phyloP scores from a whole-genome alignment of 2,329 filamentous ascomycete genomes.

The Diaporthe humulicola region DNA sequence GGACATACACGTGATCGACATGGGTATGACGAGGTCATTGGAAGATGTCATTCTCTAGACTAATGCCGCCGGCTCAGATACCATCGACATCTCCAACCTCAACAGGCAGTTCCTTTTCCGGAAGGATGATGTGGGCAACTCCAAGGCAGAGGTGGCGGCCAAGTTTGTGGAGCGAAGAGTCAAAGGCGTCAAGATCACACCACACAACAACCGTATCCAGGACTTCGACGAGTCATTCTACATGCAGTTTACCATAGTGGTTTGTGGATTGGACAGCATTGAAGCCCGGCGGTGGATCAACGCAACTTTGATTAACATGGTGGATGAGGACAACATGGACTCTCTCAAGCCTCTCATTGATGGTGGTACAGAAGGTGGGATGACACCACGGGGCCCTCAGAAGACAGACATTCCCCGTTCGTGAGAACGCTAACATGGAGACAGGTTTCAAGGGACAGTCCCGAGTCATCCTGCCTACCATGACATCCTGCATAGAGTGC shows the following conservation, averaged over 20 bases:
- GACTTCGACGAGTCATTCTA: slow-evolving; percentile 98
- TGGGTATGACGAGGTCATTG: slow-evolving; percentile 72
- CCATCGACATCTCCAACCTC: slow-evolving; percentile 97
- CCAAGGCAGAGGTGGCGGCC: slow-evolving; percentile 93
- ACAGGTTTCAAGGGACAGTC: slow-evolving; percentile 95
- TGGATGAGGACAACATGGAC: slow-evolving; percentile 85
- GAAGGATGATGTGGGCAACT: slow-evolving; percentile 89
- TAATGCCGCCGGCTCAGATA: slow-evolving; percentile 69
- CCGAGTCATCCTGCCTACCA: slow-evolving; percentile 89
- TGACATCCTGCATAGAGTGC: slow-evolving; percentile 97
- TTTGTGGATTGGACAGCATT: slow-evolving; percentile 96
- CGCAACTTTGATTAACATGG: slow-evolving; percentile 89
- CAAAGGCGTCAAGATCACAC: slow-evolving; percentile 90
- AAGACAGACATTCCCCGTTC: not conserved
- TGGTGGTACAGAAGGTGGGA: slow-evolving; percentile 87
- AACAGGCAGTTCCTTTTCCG: slow-evolving; percentile 98
- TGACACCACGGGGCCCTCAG: not conserved
- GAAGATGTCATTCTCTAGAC: not conserved
- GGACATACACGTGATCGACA: slow-evolving; percentile 98
- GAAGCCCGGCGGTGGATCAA: slow-evolving; percentile 99
- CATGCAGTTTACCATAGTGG: slow-evolving; percentile 93
- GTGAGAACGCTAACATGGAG: slow-evolving; percentile 22
- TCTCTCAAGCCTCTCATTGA: slow-evolving; percentile 94
- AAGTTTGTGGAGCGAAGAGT: slow-evolving; percentile 91
- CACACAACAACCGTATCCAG: slow-evolving; percentile 95